Evolutionary conservation across 2,329 filamentous ascomycete species (phyloP).

Genomic region (Beauveria sp.): DNA sequence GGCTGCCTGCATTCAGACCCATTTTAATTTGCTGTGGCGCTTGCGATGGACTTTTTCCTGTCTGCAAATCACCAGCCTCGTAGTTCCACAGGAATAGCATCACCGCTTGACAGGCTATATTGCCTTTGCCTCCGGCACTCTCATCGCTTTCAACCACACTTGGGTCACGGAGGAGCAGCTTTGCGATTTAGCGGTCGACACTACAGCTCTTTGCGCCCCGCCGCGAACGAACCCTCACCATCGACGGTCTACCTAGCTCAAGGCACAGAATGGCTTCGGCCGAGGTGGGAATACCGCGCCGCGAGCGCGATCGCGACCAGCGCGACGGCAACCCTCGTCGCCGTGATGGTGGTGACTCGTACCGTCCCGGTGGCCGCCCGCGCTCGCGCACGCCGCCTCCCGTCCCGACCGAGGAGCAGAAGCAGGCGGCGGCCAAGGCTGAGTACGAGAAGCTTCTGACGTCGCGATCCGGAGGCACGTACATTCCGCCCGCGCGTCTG

Average conservation of each 20-base stretch:
- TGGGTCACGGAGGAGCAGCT: neutral
- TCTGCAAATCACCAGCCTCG: neutral
- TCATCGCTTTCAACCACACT: too few species aligned
- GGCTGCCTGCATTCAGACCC: neutral
- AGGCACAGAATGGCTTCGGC: slow-evolving; percentile 36
- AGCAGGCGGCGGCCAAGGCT: slow-evolving; percentile 80
- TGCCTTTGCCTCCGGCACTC: neutral
- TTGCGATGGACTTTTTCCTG: slow-evolving; percentile 1
- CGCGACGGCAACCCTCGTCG: slow-evolving; percentile 22
- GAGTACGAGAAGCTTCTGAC: slow-evolving; percentile 89
- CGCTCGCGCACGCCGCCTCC: slow-evolving; percentile 31
- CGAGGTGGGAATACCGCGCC: slow-evolving; percentile 33
- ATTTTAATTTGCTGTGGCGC: slow-evolving; percentile 2
- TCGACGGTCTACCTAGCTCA: neutral
- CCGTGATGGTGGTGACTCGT: slow-evolving; percentile 37
- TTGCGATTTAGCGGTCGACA: neutral
- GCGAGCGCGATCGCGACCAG: slow-evolving; percentile 26
- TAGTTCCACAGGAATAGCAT: neutral
- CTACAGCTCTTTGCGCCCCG: neutral
- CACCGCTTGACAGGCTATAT: neutral
- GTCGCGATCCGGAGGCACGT: slow-evolving; percentile 91
- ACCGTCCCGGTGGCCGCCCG: slow-evolving; percentile 32
- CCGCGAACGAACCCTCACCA: neutral
- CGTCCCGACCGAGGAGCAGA: slow-evolving; percentile 64
- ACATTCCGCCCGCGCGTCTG: slow-evolving; percentile 87